phyloP scores from a whole-genome alignment of 306 rosid genomes.

The Glycine latifolia region DNA sequence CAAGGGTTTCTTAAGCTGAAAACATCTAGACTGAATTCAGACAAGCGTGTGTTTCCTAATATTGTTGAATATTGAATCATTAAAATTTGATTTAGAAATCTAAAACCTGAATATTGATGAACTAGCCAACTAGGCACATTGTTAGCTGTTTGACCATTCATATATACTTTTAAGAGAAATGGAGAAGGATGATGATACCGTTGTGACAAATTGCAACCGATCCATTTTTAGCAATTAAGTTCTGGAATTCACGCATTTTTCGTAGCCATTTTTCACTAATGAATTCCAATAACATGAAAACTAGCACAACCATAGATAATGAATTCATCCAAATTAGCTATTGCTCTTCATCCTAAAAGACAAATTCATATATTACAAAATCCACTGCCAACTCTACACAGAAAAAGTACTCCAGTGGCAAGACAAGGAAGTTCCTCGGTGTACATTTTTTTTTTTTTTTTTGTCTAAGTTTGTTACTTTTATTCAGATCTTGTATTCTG shows the following conservation, averaged over 20 bases:
- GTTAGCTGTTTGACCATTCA: neutral
- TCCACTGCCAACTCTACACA: neutral
- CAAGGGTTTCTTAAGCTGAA: neutral
- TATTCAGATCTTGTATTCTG: neutral
- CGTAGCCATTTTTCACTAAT: neutral
- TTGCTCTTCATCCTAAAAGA: neutral
- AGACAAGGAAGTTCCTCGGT: neutral
- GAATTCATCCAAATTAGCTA: no score
- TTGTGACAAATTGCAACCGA: neutral
- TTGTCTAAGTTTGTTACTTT: neutral
- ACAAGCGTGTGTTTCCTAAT: neutral
- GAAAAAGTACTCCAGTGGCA: slow-evolving; percentile 8
- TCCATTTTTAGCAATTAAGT: neutral
- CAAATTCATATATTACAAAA: slow-evolving; percentile 25
- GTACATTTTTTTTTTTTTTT: neutral
- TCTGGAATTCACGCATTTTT: neutral
- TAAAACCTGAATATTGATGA: neutral
- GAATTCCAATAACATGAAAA: neutral
- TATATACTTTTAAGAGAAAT: neutral
- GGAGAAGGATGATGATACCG: neutral
- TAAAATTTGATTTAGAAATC: neutral
- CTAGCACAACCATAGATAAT: neutral
- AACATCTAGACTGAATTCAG: neutral
- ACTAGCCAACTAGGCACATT: neutral
- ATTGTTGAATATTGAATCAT: neutral